Evolutionary conservation across 306 rosid species (phyloP), one percentile per base, ranked within the genome.

Genomic region (Trifolium repens): DNA sequence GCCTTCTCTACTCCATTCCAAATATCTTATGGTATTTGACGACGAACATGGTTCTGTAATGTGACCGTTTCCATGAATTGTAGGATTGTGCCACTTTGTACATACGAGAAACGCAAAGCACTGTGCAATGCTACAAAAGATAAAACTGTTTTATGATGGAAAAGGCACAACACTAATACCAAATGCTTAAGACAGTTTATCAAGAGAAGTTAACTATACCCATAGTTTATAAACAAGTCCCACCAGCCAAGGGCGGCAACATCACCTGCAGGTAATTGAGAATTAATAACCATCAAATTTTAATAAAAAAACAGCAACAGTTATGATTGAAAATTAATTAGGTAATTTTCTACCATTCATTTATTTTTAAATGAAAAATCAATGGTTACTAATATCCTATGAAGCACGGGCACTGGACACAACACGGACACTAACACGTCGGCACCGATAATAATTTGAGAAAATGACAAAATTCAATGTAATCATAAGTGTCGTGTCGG

Each of bases 31-130:
- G 60, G 61, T 74, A 86, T 81, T 59, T 47, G 94, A 87, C 30
- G 94, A 86, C 3, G 88, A 81, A 75, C 83, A 73, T 30, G 97
- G 85, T 84, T 86, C 97, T 68, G 84, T 78, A 50, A 88, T 66
- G 55, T 80, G 85, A 81, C 87, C 75, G 27, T 83, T 89, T 70
- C 94, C 87, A 63, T 91, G 97, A 80, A 94, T 91, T 67, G 89
- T 74, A 78, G 98, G 91, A 85, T 94, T 94, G 79, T 90, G 87
- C 98, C 98, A 94, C 89, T 90, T 94, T 15, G 97, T 91, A 88
- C 94, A 94, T 68, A 91, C 94, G 81, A 94, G 98, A 86, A 90
- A 91, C 42, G 98, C 85, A 90, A 94, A 94, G 85, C 97, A 89
- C 86, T 94, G 93, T n/a, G 96, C 97, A 70, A 94, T 90, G 24